Conservation (phyloP, 352 stramenopile species). For the Elongisporangium prolatum region DNA sequence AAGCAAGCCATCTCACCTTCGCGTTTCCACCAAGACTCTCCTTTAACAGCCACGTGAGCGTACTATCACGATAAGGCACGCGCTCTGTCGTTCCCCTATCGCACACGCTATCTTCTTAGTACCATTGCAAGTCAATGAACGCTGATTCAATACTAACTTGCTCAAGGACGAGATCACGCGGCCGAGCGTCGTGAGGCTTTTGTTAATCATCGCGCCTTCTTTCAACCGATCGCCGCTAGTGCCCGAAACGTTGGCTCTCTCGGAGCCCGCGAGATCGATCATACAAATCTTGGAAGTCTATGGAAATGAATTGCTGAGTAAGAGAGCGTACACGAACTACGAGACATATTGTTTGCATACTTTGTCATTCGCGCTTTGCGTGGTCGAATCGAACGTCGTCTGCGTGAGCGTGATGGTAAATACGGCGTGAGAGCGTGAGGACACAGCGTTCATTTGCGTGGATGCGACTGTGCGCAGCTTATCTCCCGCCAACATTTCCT, state of each 20-base stretch:
- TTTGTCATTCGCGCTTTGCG: slow-evolving; percentile 62
- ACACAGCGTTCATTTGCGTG: slow-evolving; percentile 96
- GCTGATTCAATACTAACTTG: slow-evolving; percentile 31
- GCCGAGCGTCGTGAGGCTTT: slow-evolving; percentile 87
- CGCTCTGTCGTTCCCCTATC: slow-evolving; percentile 43
- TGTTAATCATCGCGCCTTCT: slow-evolving; percentile 92
- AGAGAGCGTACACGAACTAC: not conserved
- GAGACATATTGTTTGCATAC: slow-evolving; percentile 14
- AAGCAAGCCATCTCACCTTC: slow-evolving; percentile 30
- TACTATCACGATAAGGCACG: slow-evolving; percentile 83
- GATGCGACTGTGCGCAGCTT: slow-evolving; percentile 93
- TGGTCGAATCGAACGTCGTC: slow-evolving; percentile 55
- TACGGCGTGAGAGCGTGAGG: slow-evolving; percentile 94
- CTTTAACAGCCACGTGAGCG: slow-evolving; percentile 84
- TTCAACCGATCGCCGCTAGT: slow-evolving; percentile 87
- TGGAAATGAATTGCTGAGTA: not conserved
- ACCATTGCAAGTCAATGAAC: not conserved
- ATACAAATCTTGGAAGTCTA: slow-evolving; percentile 85
- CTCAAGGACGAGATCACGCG: slow-evolving; percentile 84
- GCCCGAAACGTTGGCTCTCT: slow-evolving; percentile 72
- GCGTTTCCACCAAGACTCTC: slow-evolving; percentile 81
- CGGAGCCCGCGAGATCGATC: slow-evolving; percentile 81
- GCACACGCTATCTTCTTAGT: not conserved
- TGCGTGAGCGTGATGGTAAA: slow-evolving; percentile 95
- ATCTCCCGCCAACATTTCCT: slow-evolving; percentile 86